Percentiles rank a stretch among this genome's conserved stretches.
Evolutionary conservation across 2,329 filamentous ascomycete genomes (phyloP).

Genomic region (Exophiala lecanii-corni): DNA sequence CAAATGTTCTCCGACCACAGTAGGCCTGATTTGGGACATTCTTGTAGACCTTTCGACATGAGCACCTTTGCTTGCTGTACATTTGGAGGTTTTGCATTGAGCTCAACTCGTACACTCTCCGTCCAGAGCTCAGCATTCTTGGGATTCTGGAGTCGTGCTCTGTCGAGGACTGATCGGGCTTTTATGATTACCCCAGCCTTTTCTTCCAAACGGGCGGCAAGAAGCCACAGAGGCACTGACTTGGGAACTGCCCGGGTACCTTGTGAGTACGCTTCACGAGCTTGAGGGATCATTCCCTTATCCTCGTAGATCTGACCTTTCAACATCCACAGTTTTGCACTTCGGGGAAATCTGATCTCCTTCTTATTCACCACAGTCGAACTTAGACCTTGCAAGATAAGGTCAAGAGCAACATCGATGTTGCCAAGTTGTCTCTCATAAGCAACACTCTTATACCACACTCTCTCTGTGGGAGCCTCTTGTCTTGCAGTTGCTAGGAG

Average conservation of each 20-base stretch:
- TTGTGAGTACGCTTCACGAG: conserved; percentile 81
- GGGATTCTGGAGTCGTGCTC: conserved; percentile 80
- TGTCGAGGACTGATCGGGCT: conserved; percentile 87
- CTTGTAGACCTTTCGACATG: conserved; percentile 90
- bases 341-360: conserved; percentile 76
- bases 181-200: conserved; percentile 78
- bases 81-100: conserved; percentile 68
- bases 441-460: conserved; percentile 94
- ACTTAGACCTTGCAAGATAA: conserved; percentile 68
- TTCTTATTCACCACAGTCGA: conserved; percentile 24
- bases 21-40: conserved; percentile 79
- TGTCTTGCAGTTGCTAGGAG: conserved; percentile 77
- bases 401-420: conserved; percentile 73
- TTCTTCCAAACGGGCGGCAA: conserved; percentile 86
- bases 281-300: conserved; percentile 72
- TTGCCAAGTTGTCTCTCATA: conserved; percentile 85
- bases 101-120: conserved; percentile 89
- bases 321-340: conserved; percentile 94
- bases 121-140: conserved; percentile 83
- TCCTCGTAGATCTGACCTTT: conserved; percentile 97
- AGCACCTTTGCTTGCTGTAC: conserved; percentile 77
- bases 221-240: conserved; percentile 82
- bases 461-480: conserved; percentile 88
- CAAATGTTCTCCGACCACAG: conserved; percentile 95
- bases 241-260: conserved; percentile 83